Base-by-base conservation (phyloP, 2,329 filamentous ascomycete genomes). In the Amesomyces nigricolor region DNA sequence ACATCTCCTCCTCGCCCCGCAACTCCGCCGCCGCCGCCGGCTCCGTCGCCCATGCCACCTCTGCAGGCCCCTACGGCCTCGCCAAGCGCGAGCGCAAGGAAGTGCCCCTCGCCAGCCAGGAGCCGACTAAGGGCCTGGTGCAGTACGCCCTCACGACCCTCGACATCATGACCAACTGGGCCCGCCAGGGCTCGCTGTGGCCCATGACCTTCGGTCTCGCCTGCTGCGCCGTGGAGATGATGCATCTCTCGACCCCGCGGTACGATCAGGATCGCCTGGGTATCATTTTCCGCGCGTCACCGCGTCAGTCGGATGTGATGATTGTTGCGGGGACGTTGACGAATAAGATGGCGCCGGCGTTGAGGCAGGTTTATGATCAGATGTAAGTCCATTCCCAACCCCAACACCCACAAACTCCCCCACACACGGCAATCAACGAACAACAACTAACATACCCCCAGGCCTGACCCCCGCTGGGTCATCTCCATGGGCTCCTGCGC, bases 301-400 rank as follows among this genome's bases (percentile, higher is more conserved):
- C 89, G 1, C 86, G 89, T 61, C 89, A 95, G 72, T 89, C 89
- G 58, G 90, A 95, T 71, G 87, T 95, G 62, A 94, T 95, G 89
- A 94, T 95, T 66, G 90, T 95, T 22, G 90, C 91, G 29, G 91
- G 91, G 57, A 96, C 91, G 29, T 81, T 96, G 59, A 95, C 89
- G 64, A 96, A 96, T 79, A 96, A 96, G 79, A 96, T 96, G 91
- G 90, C 89, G 0, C 89, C 91, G 2, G 91, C 91, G 35, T 76
- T 96, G 68, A 81, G 91, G 71, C 89, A 94, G 74, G 87, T 95
- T 59, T 96, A 96, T 75, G 91, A 96, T 72, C 91, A 95, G 78
- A 95, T 95, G 90, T 26, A 4, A 26, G 88, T 92, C 87, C 64
- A 87, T 82, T 13, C 51, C 32, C 9, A n/a, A 26, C 29, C n/a